These are phyloP conservation scores for Gorgonomyces haynaldii DNA, from an alignment of 192 early-diverging fungal genomes.

Conservation along the genomic window DNA sequence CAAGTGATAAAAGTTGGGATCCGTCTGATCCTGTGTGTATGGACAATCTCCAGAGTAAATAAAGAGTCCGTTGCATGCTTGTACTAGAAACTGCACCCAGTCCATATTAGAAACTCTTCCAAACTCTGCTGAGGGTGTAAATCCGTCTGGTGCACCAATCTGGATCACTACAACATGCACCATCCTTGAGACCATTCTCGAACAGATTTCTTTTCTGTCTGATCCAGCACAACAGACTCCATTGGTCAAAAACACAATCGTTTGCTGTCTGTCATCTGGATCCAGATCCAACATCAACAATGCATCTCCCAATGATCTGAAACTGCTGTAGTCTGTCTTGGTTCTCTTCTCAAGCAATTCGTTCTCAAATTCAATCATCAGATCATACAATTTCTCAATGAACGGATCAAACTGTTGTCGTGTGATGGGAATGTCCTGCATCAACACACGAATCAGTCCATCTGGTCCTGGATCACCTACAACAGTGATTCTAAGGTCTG, in stretches of 20 bases:
- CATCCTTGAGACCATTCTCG: conserved; percentile 14
- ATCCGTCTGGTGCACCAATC: conserved; percentile 32
- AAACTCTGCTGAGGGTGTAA: conserved; percentile 29
- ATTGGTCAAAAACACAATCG: conserved; percentile 34
- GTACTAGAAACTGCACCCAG: conserved; percentile 31
- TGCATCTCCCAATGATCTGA: conserved; percentile 22
- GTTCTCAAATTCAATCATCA: conserved; percentile 33
- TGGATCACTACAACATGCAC: conserved; percentile 35
- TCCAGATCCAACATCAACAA: conserved; percentile 27
- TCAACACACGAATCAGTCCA: conserved; percentile 24
- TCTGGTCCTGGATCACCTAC: conserved; percentile 28
- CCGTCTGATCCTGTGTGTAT: conserved; percentile 20
- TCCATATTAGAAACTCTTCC: conserved; percentile 43
- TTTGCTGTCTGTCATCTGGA: conserved; percentile 23
- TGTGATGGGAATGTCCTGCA: conserved; percentile 34
- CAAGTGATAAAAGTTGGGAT: conserved; percentile 41
- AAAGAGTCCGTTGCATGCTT: conserved; percentile 27
- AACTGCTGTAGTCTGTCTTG: background rate
- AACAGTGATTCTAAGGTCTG: conserved; percentile 33
- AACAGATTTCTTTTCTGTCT: conserved; percentile 24
- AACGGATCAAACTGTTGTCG: no score
- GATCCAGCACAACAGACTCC: conserved; percentile 20
- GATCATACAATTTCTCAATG: conserved; percentile 28
- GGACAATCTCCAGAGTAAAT: conserved; percentile 32
- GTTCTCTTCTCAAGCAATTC: conserved; percentile 15